Evolutionary conservation across 495 filamentous ascomycete species (phyloP).

Genomic region (Aspergillus funiculosus): DNA sequence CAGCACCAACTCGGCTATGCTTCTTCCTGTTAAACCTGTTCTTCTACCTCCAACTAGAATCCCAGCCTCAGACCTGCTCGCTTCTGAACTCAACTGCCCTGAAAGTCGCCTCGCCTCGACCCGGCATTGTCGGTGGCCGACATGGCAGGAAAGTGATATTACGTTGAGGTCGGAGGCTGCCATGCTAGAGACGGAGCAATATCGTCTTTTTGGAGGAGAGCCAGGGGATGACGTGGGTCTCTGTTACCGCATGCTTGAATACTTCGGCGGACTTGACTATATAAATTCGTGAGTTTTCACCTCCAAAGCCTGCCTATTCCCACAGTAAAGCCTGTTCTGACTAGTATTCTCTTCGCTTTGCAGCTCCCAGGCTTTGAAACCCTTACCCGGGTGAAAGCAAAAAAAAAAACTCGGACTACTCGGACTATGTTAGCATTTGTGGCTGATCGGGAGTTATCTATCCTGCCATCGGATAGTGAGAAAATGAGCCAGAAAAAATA

Average conservation of each 20-base stretch:
- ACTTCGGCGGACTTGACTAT: slow-evolving; percentile 45
- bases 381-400: slow-evolving; percentile 21
- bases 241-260: slow-evolving; percentile 46
- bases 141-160: slow-evolving; percentile 34
- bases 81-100: slow-evolving; percentile 11
- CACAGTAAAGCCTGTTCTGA: slow-evolving; percentile 1
- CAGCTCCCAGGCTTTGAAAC: slow-evolving; percentile 16
- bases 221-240: slow-evolving; percentile 43
- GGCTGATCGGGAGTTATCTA: too few species aligned
- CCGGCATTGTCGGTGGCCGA: slow-evolving; percentile 40
- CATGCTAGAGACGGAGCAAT: slow-evolving; percentile 34
- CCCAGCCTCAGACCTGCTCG: slow-evolving; percentile 7
- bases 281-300: slow-evolving; percentile 41
- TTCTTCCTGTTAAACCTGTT: slow-evolving; percentile 6
- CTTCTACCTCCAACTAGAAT: slow-evolving; percentile 9
- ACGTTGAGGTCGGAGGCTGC: slow-evolving; percentile 21
- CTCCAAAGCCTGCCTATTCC: not conserved
- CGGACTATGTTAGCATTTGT: not conserved
- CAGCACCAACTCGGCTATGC: slow-evolving; percentile 16
- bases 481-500: too few species aligned
- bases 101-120: slow-evolving; percentile 30
- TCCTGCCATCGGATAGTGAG: too few species aligned
- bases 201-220: slow-evolving; percentile 43
- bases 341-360: not conserved
- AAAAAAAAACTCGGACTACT: not conserved